A percentile compares a stretch with the other conserved stretches of the same genome.
phyloP scores from a whole-genome alignment of 257 asterid genomes.

The Solanum infundibuliforme region DNA sequence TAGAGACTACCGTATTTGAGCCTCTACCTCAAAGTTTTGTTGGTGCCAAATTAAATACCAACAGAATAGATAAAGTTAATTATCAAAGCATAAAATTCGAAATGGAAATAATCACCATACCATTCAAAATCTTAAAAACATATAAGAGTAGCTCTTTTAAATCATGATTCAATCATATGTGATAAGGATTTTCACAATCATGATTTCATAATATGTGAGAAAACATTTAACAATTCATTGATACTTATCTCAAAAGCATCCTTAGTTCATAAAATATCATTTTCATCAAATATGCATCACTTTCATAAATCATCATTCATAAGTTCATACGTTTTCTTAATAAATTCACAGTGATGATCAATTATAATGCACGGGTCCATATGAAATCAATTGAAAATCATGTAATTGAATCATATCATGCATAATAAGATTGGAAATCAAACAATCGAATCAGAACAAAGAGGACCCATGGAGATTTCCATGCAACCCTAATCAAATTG shows the following conservation, averaged over 20 bases:
- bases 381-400: background rate
- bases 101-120: background rate
- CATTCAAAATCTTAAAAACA: background rate
- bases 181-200: background rate
- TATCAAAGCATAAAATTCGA: too few species aligned
- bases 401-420: background rate
- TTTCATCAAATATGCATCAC: background rate
- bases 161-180: background rate
- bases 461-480: background rate
- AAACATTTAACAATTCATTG: too few species aligned
- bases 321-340: background rate
- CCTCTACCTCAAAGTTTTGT: background rate
- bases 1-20: background rate
- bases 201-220: background rate
- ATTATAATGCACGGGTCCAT: background rate
- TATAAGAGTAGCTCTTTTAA: background rate
- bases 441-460: background rate
- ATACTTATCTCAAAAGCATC: too few species aligned
- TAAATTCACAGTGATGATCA: background rate
- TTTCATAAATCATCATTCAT: background rate
- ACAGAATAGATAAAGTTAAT: background rate
- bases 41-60: background rate
- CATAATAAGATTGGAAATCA: background rate
- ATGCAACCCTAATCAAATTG: background rate
- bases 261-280: too few species aligned